Evolutionary conservation across 2,329 filamentous ascomycete species (phyloP).

Genomic region (Trichoderma guizhouense): DNA sequence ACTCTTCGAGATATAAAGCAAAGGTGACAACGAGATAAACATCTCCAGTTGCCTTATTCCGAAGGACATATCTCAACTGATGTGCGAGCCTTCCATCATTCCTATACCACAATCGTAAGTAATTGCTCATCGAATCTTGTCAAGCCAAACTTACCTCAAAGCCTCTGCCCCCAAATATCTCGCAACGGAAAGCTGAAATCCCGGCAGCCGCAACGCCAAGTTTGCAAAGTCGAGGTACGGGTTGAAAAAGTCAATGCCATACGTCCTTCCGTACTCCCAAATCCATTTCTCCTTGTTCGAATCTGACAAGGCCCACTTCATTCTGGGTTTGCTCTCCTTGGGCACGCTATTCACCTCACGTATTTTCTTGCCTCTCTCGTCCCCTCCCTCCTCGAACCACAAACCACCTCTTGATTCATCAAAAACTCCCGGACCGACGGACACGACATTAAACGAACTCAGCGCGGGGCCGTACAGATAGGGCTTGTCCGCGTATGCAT

Average conservation of each 20-base stretch:
- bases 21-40: slow-evolving; percentile 81
- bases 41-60: slow-evolving; percentile 69
- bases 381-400: slow-evolving; percentile 64
- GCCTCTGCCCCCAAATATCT: slow-evolving; percentile 79
- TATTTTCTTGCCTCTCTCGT: slow-evolving; percentile 49
- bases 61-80: slow-evolving; percentile 85
- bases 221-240: slow-evolving; percentile 82
- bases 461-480: slow-evolving; percentile 82
- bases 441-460: slow-evolving; percentile 73
- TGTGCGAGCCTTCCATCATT: slow-evolving; percentile 63
- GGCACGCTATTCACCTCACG: slow-evolving; percentile 51
- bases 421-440: slow-evolving; percentile 56
- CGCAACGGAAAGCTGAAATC: slow-evolving; percentile 69
- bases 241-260: slow-evolving; percentile 74
- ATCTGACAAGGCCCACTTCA: slow-evolving; percentile 55
- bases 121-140: not conserved
- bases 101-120: slow-evolving; percentile 26
- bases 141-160: slow-evolving; percentile 55
- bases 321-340: slow-evolving; percentile 48
- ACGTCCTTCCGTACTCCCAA: slow-evolving; percentile 52
- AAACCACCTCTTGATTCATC: slow-evolving; percentile 49
- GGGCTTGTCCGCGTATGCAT: slow-evolving; percentile 81
- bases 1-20: slow-evolving; percentile 67
- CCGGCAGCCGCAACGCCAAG: slow-evolving; percentile 67
- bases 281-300: slow-evolving; percentile 51